Evolutionary conservation across 495 filamentous ascomycete genomes (phyloP).

Genomic region (Penicillium mononematosum): DNA sequence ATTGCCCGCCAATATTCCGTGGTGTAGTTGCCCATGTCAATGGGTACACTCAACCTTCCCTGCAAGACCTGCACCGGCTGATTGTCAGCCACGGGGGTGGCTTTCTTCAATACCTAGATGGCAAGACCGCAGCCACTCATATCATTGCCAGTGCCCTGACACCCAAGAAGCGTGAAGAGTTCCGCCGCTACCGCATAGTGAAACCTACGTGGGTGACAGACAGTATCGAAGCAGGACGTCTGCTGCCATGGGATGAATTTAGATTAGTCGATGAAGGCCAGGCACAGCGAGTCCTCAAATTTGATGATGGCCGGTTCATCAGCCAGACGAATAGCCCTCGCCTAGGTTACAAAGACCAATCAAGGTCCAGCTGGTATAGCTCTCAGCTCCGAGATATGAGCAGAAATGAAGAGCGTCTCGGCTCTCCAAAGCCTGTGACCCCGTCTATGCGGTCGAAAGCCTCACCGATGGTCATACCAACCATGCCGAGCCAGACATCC

Average conservation of each 20-base stretch:
- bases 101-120: constrained; percentile 92
- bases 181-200: constrained; percentile 81
- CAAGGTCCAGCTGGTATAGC: constrained; percentile 74
- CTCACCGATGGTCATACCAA: background rate
- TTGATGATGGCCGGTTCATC: constrained; percentile 65
- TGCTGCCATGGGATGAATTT: constrained; percentile 83
- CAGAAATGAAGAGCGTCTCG: constrained; percentile 12
- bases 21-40: constrained; percentile 87
- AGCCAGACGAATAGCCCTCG: constrained; percentile 60
- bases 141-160: constrained; percentile 89
- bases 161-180: constrained; percentile 87
- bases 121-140: constrained; percentile 90
- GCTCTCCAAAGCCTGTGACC: constrained; percentile 7
- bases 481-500: constrained; percentile 10
- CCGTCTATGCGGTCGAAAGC: constrained; percentile 5
- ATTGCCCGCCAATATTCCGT: constrained; percentile 81
- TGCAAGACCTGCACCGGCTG: constrained; percentile 80
- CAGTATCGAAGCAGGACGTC: constrained; percentile 72
- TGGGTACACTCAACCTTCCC: constrained; percentile 88
- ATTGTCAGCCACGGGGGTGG: constrained; percentile 89
- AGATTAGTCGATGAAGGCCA: constrained; percentile 76
- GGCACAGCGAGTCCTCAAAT: constrained; percentile 74
- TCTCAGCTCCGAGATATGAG: constrained; percentile 55
- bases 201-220: constrained; percentile 97
- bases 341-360: constrained; percentile 70